Evolutionary conservation across 2,329 filamentous ascomycete genomes (phyloP).

Genomic region (Onygenales sp.): DNA sequence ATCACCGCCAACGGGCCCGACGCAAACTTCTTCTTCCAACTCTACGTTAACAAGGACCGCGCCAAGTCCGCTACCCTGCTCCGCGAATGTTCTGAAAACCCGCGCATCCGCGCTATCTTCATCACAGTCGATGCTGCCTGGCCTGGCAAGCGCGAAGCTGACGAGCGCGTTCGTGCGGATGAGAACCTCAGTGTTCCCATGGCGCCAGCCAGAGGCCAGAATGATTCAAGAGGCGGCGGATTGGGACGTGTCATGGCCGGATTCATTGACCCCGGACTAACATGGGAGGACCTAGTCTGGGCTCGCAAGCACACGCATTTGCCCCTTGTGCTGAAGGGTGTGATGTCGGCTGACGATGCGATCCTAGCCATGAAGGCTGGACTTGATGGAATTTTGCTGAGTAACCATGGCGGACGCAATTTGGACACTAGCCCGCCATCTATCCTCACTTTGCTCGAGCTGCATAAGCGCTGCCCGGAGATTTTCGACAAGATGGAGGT

Average conservation of each 20-base stretch:
- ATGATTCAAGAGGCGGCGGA: constrained; percentile 46
- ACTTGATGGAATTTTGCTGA: constrained; percentile 46
- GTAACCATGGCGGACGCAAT: constrained; percentile 50
- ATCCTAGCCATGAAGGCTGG: constrained; percentile 40
- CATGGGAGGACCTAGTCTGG: constrained; percentile 47
- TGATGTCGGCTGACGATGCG: constrained; percentile 49
- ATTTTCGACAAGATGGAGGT: constrained; percentile 43
- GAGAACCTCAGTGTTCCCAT: constrained; percentile 34
- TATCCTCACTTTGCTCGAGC: constrained; percentile 44
- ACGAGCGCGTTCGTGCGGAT: constrained; percentile 44
- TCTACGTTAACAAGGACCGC: constrained; percentile 46
- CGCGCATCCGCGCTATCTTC: constrained; percentile 37
- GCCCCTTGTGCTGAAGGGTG: constrained; percentile 48
- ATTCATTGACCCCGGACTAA: constrained; percentile 44
- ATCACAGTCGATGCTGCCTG: constrained; percentile 50
- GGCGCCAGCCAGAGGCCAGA: constrained; percentile 35
- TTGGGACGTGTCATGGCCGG: constrained; percentile 43
- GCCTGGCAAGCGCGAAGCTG: constrained; percentile 46
- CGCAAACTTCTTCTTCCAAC: constrained; percentile 44
- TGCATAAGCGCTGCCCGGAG: constrained; percentile 42
- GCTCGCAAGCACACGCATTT: constrained; percentile 38
- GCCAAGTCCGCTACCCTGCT: constrained; percentile 41
- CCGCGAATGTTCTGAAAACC: constrained; percentile 29
- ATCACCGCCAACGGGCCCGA: constrained; percentile 37
- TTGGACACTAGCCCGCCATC: constrained; percentile 43